Evolutionary conservation across 306 rosid species (phyloP), one percentile per base, ranked within the genome.

Genomic region (Hippophae gyantsensis): DNA sequence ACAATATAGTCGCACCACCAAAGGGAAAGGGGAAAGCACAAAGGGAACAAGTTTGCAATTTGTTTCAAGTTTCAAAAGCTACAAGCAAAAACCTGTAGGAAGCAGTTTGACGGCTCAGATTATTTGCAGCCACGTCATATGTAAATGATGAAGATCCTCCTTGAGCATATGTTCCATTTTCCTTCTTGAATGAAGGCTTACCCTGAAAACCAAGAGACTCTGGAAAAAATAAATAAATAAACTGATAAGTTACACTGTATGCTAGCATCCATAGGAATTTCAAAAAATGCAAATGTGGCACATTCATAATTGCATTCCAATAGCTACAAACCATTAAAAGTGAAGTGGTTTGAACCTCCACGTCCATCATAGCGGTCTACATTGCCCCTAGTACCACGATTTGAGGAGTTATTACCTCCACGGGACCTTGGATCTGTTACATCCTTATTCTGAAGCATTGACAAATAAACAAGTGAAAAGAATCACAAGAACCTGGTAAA

Each of bases 321-420:
- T 51, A 45, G 51, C 56, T 42, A 50, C 89, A 65, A 78, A 92
- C 96, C 95, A 76, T 63, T 83, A 54, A 73, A 67, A 63, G 63
- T 69, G 56, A 65, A 82, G 57, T 86, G 95, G 63, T 45, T 78
- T 53, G 82, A 54, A 46, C 84, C 77, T 10, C 84, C 85, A 58
- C 96, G 98, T 25, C 92, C 89, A 67, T 53, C 78, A 69, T 79
- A 74, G 5, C 95, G 95, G 25, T 92, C 98, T 5, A 74, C 27
- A 7, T 79, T 72, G 51, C 70, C 78, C 71, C 86, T 76, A 71
- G 69, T 73, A 1, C 86, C 81, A 40, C 85, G 81, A 61, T 43
- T 79, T 48, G 95, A 78, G 52, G 81, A 42, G 66, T 26, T 71
- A 64, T 32, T 86, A 55, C 66, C 48, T 18, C 80, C 82, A 6